Conservation (phyloP, 2,329 filamentous ascomycete species). For the Aspergillus glaucus region DNA sequence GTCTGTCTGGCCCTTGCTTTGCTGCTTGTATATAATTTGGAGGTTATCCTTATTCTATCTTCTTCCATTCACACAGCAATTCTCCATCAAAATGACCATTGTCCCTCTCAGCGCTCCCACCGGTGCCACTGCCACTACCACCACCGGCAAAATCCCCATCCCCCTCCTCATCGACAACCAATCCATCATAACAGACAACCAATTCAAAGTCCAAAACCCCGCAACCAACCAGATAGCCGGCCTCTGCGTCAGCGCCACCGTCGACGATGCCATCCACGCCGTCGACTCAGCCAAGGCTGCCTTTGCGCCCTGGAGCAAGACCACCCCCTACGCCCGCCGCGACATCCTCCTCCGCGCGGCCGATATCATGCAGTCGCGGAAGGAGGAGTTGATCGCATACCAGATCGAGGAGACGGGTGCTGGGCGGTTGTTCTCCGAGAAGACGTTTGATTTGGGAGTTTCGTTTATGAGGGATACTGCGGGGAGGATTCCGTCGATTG, state of each 20-base stretch:
- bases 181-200: slow-evolving; percentile 32
- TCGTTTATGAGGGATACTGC: slow-evolving; percentile 46
- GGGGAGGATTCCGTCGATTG: slow-evolving; percentile 43
- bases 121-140: slow-evolving; percentile 8
- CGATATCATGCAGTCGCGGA: slow-evolving; percentile 46
- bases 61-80: background rate
- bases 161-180: slow-evolving; percentile 42
- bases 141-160: slow-evolving; percentile 16
- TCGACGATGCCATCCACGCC: slow-evolving; percentile 51
- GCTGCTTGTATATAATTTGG: too few relatives aligned
- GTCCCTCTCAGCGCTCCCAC: background rate
- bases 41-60: too few relatives aligned
- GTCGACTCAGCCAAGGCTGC: slow-evolving; percentile 58
- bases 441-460: slow-evolving; percentile 29
- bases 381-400: slow-evolving; percentile 55
- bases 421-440: slow-evolving; percentile 27
- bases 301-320: slow-evolving; percentile 62
- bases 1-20: background rate
- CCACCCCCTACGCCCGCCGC: slow-evolving; percentile 55
- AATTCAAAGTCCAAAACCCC: slow-evolving; percentile 52
- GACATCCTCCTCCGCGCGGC: slow-evolving; percentile 52
- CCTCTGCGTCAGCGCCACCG: slow-evolving; percentile 52
- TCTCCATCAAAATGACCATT: background rate
- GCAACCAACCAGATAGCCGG: slow-evolving; percentile 48
- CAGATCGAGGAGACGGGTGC: slow-evolving; percentile 56